phyloP scores from a whole-genome alignment of 148 eudicot species.

The Camellia granthamiana region DNA sequence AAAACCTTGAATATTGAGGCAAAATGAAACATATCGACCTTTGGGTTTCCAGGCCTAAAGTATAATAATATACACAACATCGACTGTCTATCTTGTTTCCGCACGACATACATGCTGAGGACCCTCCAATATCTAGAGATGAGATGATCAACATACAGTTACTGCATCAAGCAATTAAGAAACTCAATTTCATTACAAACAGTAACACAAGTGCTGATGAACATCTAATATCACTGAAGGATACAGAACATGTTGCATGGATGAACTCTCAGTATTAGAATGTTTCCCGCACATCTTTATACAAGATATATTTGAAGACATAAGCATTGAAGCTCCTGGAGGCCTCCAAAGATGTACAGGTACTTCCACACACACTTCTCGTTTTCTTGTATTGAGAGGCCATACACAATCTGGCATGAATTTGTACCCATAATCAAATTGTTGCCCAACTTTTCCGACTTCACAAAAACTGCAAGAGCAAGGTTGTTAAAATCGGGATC shows the following conservation, averaged over 20 bases:
- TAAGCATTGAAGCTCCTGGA: slow-evolving; percentile 31
- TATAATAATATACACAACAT: slow-evolving; percentile 4
- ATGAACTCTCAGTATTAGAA: slow-evolving; percentile 24
- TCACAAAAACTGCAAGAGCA: slow-evolving; percentile 51
- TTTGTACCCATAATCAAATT: slow-evolving; percentile 29
- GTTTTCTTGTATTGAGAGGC: slow-evolving; percentile 37
- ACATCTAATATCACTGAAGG: slow-evolving; percentile 33
- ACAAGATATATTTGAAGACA: slow-evolving; percentile 57
- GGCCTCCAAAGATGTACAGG: slow-evolving; percentile 51
- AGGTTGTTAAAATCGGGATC: too few species aligned
- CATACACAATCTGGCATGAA: slow-evolving; percentile 43
- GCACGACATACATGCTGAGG: background rate
- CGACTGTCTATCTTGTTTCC: background rate
- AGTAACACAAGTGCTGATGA: background rate
- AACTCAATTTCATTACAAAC: background rate
- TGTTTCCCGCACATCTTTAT: slow-evolving; percentile 45
- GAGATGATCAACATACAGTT: background rate
- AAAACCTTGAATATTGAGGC: background rate
- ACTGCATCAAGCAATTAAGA: background rate
- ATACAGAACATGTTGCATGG: slow-evolving; percentile 60
- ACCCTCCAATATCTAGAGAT: background rate
- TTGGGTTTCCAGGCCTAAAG: background rate
- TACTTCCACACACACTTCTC: slow-evolving; percentile 18
- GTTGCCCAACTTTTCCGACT: slow-evolving; percentile 41
- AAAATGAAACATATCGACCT: background rate